Evolutionary conservation across 1,284 basidiomycete species (phyloP), one percentile per base, ranked within the genome.

Genomic region (Hypsizygus ulmarius): DNA sequence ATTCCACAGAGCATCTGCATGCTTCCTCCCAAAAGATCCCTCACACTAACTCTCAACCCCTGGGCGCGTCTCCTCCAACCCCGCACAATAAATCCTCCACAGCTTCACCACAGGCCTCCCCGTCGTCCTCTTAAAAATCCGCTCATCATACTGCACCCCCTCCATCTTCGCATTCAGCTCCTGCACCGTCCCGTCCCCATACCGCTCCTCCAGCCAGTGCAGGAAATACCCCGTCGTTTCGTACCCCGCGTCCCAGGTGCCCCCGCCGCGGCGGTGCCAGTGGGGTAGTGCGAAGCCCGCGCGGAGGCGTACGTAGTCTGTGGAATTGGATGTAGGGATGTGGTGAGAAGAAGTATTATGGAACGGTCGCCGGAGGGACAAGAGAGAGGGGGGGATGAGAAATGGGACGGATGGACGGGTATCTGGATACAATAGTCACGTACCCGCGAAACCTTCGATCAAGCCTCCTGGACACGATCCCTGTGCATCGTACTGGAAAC

Each of bases 371-470:
- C n/a, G n/a, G n/a, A 7, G 12, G 43, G 34, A 28, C 21, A 35
- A 15, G 29, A 12, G 42, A 40, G 18, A 38, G 11, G 5, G 42
- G n/a, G 25, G 25, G 2, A 44, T 25, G 3, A 25, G 21, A 25
- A 38, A 38, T 19, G 47, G 33, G 27, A 25, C 10, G 15, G 28
- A 45, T 32, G 21, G 21, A 7, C 21, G 21, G 21, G 21, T 25
- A 25, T 34, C 21, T 27, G 32, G 10, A 8, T 9, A 10, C 6
- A 8, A 14, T 21, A 18, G 16, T 2, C 30, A 51, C 71, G 39
- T 50, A 84, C 86, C 86, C 63, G 87, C 86, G 30, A 89, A 72
- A 25, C 86, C 86, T 59, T 89, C 87, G 53, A 86, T 79, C 43
- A 89, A 64, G 1, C 86, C 86, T 5, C 75, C 74, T 0, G 84